Conservation (phyloP, 2,329 filamentous ascomycete species). For the Ophiostoma pallidulum region DNA sequence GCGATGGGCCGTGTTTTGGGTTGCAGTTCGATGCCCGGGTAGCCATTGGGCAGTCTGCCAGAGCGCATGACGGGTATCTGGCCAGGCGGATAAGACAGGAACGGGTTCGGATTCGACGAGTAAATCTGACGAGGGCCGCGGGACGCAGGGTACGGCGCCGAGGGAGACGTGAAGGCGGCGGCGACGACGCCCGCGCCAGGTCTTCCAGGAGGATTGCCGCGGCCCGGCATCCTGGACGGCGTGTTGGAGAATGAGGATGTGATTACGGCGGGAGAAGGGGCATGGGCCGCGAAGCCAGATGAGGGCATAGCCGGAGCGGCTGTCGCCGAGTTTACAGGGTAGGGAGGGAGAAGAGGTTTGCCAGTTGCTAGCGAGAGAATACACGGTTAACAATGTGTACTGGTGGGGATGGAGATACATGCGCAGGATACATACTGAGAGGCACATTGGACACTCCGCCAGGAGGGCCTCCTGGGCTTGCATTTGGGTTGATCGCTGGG, state of each 20-base stretch:
- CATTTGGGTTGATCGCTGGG: too few species aligned
- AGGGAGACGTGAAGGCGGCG: background rate
- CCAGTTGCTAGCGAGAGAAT: too few species aligned
- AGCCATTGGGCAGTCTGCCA: background rate
- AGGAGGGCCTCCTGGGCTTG: too few species aligned
- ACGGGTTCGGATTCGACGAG: background rate
- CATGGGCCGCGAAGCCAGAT: too few species aligned
- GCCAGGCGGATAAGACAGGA: background rate
- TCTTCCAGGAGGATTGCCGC: background rate
- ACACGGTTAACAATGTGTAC: too few species aligned
- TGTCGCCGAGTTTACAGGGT: too few species aligned
- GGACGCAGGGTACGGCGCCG: too few species aligned
- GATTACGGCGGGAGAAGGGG: background rate
- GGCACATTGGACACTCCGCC: too few species aligned
- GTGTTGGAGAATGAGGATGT: background rate
- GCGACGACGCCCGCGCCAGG: background rate
- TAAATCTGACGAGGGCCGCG: background rate
- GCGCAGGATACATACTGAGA: too few species aligned
- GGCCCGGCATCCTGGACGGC: background rate
- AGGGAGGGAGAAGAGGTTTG: too few species aligned
- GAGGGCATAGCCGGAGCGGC: too few species aligned
- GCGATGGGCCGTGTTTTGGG: slow-evolving; percentile 60
- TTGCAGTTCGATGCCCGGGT: slow-evolving; percentile 29
- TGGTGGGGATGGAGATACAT: too few species aligned
- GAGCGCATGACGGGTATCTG: background rate